Evolutionary conservation across 2,329 filamentous ascomycete species (phyloP).

Genomic region (Tetracladium maxilliforme): DNA sequence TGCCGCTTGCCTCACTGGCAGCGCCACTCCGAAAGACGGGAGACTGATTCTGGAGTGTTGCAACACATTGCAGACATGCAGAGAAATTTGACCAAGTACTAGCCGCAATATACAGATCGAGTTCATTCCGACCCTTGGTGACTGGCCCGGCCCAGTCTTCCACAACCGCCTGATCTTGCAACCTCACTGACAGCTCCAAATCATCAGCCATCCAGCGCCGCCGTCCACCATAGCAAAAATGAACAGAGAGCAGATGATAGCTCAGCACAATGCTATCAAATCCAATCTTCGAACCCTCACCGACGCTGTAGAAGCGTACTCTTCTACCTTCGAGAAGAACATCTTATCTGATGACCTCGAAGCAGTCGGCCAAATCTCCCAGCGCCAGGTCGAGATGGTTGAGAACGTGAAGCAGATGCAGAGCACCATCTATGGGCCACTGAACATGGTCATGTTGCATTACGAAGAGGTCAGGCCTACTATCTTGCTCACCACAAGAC

Average conservation of each 20-base stretch:
- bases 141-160: too few species aligned
- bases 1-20: too few species aligned
- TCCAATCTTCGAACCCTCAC: constrained; percentile 1
- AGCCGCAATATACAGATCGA: too few species aligned
- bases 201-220: too few species aligned
- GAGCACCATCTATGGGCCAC: constrained; percentile 7
- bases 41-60: too few species aligned
- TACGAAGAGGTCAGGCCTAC: constrained; percentile 8
- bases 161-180: too few species aligned
- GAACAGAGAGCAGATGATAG: constrained; percentile 2
- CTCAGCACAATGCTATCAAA: constrained; percentile 2
- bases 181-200: too few species aligned
- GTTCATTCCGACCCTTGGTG: too few species aligned
- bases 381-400: too few species aligned
- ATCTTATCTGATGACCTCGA: constrained; percentile 1
- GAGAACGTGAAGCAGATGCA: constrained; percentile 6
- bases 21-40: too few species aligned
- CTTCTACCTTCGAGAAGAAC: constrained; percentile 2
- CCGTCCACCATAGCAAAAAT: constrained; percentile 2
- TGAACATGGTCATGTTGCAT: constrained; percentile 8
- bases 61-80: too few species aligned
- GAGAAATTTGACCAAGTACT: too few species aligned
- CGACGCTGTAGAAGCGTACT: constrained; percentile 1
- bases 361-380: constrained; percentile 1
- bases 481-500: not conserved